Evolutionary conservation across 2,329 filamentous ascomycete species (phyloP), one percentile per base, ranked within the genome.

Genomic region (Chalaropsis ovoidea): DNA sequence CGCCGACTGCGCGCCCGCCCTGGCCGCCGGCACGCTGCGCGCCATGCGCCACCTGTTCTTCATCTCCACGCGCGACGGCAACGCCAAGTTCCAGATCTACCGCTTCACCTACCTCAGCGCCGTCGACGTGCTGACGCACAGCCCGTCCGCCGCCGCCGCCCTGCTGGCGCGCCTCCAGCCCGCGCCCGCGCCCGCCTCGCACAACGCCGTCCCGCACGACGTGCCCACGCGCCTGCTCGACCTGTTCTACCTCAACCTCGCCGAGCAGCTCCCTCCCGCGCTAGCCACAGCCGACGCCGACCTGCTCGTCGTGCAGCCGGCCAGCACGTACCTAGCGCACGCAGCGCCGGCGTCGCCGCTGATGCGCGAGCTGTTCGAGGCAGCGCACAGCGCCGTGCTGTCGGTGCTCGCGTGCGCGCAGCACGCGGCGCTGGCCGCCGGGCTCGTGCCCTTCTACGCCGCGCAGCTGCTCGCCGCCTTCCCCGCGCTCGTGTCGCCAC

Each of bases 221-320:
- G 31, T 72, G 72, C 63, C 77, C 1, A 83, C 90, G 70, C 81
- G 88, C 66, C 86, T 82, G 19, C 77, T 93, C n/a, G 88, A 94
- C 72, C 81, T 95, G 17, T 96, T 90, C 77, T 95, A 95, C 75
- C 82, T 96, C 68, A 94, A 95, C 72, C 83, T 87, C 0, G 86
- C 89, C 1, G 92, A 96, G 73, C 89, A 95, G 73, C 85, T 96
- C 68, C 86, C 90, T 0, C 78, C 91, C 8, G 77, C 84, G 2
- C 75, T 96, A 1, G 78, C 88, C 0, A 81, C 87, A 0, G 76
- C 80, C 2, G 81, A 83, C 2, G 90, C 86, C 70, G 89, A 95
- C 70, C 79, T 83, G 2, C 78, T 95, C 1, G 82, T 95, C 17
- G 78, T 95, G 63, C 81, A 86, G 42, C 86, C 89, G 0, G 88